These are phyloP conservation scores for Aspergillus sparsus DNA, from an alignment of 495 filamentous ascomycete genomes.

Conservation along the genomic window DNA sequence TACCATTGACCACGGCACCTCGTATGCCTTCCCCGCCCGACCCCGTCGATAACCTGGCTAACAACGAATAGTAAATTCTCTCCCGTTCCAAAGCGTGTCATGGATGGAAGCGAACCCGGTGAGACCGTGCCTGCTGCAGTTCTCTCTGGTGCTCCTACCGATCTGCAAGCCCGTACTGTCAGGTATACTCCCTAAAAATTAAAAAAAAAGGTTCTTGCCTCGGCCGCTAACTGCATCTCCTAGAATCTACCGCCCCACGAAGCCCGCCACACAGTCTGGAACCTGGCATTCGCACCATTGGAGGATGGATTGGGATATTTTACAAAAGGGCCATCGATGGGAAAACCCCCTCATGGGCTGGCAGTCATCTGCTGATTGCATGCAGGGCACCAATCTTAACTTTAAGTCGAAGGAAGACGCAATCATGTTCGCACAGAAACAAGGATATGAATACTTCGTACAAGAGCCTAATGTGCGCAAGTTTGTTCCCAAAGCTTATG, in stretches of 20 bases:
- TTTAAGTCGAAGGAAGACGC: constrained; percentile 96
- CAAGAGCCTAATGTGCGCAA: constrained; percentile 91
- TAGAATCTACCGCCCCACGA: constrained; percentile 87
- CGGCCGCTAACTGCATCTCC: constrained; percentile 28
- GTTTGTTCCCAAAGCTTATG: constrained; percentile 89
- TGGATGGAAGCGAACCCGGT: constrained; percentile 86
- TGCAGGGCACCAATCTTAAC: constrained; percentile 87
- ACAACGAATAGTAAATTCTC: constrained; percentile 70
- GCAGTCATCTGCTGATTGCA: constrained; percentile 90
- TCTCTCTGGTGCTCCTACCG: constrained; percentile 88
- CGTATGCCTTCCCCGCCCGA: constrained; percentile 54
- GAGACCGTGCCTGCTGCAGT: constrained; percentile 75
- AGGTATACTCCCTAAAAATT: constrained; percentile 57
- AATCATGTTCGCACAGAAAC: constrained; percentile 93
- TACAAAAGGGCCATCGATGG: constrained; percentile 88
- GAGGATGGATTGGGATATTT: constrained; percentile 98
- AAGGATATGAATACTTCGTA: constrained; percentile 98
- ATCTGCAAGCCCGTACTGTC: constrained; percentile 89
- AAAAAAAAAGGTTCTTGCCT: not conserved
- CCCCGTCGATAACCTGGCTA: constrained; percentile 22
- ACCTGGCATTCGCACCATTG: constrained; percentile 78
- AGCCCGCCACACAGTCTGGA: constrained; percentile 93
- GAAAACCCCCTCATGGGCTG: constrained; percentile 98
- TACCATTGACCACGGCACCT: constrained; percentile 75
- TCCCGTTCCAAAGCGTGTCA: constrained; percentile 80